Evolutionary conservation across 163 green algal genomes (phyloP).

Genomic region (Volvox carteri): DNA sequence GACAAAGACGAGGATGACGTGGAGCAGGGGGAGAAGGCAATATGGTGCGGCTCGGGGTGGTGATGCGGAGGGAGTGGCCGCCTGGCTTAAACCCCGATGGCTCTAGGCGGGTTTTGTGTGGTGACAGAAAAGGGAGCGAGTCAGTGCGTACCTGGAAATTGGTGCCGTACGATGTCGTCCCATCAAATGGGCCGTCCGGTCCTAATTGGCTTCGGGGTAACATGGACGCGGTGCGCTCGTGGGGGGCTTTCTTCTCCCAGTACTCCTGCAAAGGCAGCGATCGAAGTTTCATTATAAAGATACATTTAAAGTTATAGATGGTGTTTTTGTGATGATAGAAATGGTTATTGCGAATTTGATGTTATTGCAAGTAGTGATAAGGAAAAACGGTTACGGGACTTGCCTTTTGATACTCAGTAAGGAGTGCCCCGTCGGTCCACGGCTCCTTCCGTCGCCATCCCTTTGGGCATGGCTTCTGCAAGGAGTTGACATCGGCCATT

Average conservation of each 20-base stretch:
- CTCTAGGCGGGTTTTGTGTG: no score
- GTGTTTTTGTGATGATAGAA: no score
- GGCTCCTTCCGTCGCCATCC: slow-evolving; percentile 9
- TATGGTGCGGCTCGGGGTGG: no score
- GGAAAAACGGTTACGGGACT: neutral
- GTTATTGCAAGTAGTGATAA: no score
- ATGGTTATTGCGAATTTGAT: no score
- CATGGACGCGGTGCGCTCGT: neutral
- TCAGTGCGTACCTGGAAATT: slow-evolving; percentile 8
- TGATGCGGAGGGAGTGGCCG: no score
- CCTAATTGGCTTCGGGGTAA: neutral
- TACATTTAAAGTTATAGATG: no score
- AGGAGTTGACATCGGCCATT: neutral
- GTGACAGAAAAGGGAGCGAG: neutral
- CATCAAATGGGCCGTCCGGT: slow-evolving; percentile 10
- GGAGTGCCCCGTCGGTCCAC: slow-evolving; percentile 38
- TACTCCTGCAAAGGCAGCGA: slow-evolving; percentile 45
- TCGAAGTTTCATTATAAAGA: no score
- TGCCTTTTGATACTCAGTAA: slow-evolving; percentile 56
- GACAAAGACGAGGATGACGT: no score
- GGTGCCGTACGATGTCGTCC: slow-evolving; percentile 11
- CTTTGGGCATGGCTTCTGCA: slow-evolving; percentile 50
- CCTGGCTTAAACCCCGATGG: no score
- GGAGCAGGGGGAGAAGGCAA: no score
- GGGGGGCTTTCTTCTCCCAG: slow-evolving; percentile 48